Conservation (phyloP, 2,329 filamentous ascomycete genomes). For the Sclerotinia glacialis region DNA sequence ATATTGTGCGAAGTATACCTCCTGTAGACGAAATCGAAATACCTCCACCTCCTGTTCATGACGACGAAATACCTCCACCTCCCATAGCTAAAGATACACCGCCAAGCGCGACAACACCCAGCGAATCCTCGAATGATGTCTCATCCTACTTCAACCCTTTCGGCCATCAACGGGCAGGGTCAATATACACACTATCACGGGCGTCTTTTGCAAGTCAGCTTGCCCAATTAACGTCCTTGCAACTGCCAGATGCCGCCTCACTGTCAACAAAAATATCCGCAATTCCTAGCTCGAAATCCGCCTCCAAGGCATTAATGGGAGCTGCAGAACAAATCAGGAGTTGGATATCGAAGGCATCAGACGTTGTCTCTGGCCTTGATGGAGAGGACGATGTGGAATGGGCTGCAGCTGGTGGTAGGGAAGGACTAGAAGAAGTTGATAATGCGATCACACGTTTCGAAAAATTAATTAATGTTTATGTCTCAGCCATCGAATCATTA, state of each 20-base stretch:
- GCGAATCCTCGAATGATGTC: conserved; percentile 34
- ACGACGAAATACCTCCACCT: conserved; percentile 38
- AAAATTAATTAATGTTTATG: conserved; percentile 85
- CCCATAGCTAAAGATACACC: conserved; percentile 54
- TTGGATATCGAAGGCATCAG: conserved; percentile 90
- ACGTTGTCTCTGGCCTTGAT: conserved; percentile 84
- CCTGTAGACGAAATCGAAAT: conserved; percentile 40
- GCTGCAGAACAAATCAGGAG: conserved; percentile 88
- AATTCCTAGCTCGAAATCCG: conserved; percentile 81
- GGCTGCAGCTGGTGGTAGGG: conserved; percentile 82
- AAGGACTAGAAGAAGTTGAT: conserved; percentile 72
- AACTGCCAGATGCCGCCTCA: conserved; percentile 79
- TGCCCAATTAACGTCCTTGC: conserved; percentile 84
- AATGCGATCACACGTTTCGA: conserved; percentile 81
- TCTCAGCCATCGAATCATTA: conserved; percentile 88
- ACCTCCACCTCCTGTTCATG: conserved; percentile 43
- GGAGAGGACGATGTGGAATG: conserved; percentile 97
- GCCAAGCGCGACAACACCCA: conserved; percentile 41
- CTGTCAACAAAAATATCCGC: conserved; percentile 80
- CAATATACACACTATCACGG: conserved; percentile 89
- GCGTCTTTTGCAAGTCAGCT: conserved; percentile 92
- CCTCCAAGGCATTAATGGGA: conserved; percentile 76
- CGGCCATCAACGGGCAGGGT: conserved; percentile 68
- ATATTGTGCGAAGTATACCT: conserved; percentile 50
- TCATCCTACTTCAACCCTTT: conserved; percentile 63